phyloP scores from a whole-genome alignment of 2,329 filamentous ascomycete genomes.

The Pleomassaria siparia region DNA sequence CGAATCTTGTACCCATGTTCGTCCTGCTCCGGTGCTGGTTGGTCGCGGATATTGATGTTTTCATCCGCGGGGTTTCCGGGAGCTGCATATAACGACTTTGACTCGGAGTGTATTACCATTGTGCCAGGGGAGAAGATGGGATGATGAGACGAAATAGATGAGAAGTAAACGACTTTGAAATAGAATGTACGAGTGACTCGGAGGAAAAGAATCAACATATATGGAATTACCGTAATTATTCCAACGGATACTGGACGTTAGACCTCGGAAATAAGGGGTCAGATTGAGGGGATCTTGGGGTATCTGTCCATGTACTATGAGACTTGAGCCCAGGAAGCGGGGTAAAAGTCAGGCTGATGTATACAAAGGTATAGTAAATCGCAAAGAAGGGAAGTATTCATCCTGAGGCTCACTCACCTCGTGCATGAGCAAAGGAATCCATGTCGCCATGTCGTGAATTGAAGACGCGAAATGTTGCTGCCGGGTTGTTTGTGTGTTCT shows the following conservation, averaged over 20 bases:
- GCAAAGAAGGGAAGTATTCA: background rate
- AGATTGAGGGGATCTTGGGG: background rate
- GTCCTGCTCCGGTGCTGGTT: slow-evolving; percentile 39
- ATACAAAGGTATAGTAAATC: background rate
- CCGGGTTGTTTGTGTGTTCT: background rate
- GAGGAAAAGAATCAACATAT: slow-evolving; percentile 1
- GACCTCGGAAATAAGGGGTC: slow-evolving; percentile 14
- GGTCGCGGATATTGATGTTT: slow-evolving; percentile 24
- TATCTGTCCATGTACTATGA: background rate
- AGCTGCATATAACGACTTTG: slow-evolving; percentile 13
- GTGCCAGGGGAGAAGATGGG: no score
- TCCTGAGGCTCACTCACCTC: background rate
- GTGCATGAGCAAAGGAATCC: background rate
- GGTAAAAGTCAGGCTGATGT: background rate
- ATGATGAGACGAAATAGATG: no score
- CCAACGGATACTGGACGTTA: slow-evolving; percentile 6
- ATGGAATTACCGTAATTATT: no score
- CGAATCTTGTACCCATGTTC: slow-evolving; percentile 46
- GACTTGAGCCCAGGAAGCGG: background rate
- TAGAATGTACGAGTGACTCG: no score
- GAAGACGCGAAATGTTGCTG: background rate
- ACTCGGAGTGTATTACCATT: slow-evolving; percentile 25
- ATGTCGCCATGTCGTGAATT: background rate
- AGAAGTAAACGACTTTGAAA: no score
- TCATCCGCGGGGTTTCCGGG: slow-evolving; percentile 25